These are phyloP conservation scores for Populus deltoides DNA, from an alignment of 345 rosid genomes.

Conservation along the genomic window DNA sequence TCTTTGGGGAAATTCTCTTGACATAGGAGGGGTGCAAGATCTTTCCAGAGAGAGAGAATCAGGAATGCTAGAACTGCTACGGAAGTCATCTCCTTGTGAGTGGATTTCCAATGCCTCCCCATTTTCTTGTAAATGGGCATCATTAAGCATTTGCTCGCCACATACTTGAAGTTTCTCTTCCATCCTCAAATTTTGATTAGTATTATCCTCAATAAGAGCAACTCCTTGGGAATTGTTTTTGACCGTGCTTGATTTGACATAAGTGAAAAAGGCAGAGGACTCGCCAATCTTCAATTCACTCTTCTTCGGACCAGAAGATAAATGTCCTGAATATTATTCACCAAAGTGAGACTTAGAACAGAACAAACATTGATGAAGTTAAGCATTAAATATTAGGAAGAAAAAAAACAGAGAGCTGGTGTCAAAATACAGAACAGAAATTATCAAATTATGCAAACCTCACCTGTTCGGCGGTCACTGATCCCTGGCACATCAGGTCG, in stretches of 20 bases:
- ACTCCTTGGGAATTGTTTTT: conserved; percentile 30
- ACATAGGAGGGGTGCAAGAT: conserved; percentile 58
- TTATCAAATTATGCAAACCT: background rate
- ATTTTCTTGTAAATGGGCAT: conserved; percentile 41
- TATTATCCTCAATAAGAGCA: conserved; percentile 24
- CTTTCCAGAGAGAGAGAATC: conserved; percentile 55
- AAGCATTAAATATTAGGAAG: background rate
- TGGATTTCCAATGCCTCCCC: conserved; percentile 51
- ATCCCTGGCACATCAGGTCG: conserved; percentile 56
- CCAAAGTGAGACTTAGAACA: background rate
- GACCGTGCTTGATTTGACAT: conserved; percentile 59
- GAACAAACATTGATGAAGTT: background rate
- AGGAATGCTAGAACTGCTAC: conserved; percentile 48
- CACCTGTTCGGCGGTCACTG: conserved; percentile 66
- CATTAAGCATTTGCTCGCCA: conserved; percentile 32
- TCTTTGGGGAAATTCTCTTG: conserved; percentile 47
- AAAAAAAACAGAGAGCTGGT: too few relatives aligned
- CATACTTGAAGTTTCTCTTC: conserved; percentile 36
- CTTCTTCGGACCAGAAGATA: conserved; percentile 69
- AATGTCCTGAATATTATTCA: conserved; percentile 47
- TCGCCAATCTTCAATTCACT: conserved; percentile 73
- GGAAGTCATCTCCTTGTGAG: conserved; percentile 57
- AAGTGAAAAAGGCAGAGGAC: conserved; percentile 95
- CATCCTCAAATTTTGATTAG: conserved; percentile 21
- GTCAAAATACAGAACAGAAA: background rate